phyloP scores from a whole-genome alignment of 345 rosid genomes.

The Clausena lansium region DNA sequence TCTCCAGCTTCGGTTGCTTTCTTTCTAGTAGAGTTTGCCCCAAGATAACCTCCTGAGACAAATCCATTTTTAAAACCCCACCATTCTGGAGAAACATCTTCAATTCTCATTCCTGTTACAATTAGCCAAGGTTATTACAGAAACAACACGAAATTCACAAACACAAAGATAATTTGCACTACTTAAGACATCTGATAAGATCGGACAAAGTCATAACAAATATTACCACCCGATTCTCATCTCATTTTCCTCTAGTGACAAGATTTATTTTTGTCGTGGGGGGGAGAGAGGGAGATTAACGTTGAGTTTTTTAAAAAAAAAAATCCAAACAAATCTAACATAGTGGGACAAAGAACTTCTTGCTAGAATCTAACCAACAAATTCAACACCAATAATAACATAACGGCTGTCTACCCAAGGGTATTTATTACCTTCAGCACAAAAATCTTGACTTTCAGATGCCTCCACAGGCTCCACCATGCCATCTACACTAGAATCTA shows the following conservation, averaged over 20 bases:
- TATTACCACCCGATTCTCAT: neutral
- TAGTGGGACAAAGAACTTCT: neutral
- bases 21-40: constrained; percentile 54
- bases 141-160: neutral
- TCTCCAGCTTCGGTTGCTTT: constrained; percentile 38
- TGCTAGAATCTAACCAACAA: neutral
- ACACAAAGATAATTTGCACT: neutral
- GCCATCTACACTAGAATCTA: constrained; percentile 26
- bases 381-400: neutral
- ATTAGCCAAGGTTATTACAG: constrained; percentile 9
- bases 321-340: neutral
- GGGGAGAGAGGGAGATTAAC: neutral
- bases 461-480: constrained; percentile 40
- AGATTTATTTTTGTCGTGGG: neutral
- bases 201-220: neutral
- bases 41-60: constrained; percentile 92
- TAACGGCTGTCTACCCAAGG: neutral
- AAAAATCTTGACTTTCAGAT: constrained; percentile 35
- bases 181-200: neutral
- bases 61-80: constrained; percentile 89
- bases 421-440: constrained; percentile 42
- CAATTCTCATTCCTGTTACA: constrained; percentile 44
- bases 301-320: neutral
- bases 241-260: neutral
- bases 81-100: constrained; percentile 67